phyloP scores from a whole-genome alignment of 176 grass and related monocot genomes.

The Phyllostachys edulis region DNA sequence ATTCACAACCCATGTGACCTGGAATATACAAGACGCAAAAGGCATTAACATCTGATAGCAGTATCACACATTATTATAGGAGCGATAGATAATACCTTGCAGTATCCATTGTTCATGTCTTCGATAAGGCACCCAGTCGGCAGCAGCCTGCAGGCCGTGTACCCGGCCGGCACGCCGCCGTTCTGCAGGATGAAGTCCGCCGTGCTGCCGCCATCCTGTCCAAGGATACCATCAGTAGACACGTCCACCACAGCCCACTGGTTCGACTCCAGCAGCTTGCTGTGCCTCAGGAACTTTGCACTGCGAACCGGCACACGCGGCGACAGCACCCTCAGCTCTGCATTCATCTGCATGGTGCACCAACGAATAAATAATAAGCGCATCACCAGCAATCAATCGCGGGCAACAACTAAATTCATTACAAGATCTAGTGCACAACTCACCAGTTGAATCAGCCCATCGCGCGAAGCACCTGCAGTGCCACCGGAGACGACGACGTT shows the following conservation, averaged over 20 bases:
- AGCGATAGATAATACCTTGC: constrained; percentile 29
- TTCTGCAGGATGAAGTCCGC: neutral
- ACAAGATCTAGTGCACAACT: neutral
- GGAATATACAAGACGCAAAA: neutral
- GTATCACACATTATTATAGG: neutral
- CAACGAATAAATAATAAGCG: neutral
- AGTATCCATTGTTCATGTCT: constrained; percentile 23
- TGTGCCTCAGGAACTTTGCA: constrained; percentile 49
- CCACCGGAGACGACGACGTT: neutral
- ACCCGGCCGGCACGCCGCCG: neutral
- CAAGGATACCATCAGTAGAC: constrained; percentile 28
- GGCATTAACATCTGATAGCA: neutral
- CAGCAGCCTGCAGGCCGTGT: constrained; percentile 2
- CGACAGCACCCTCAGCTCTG: constrained; percentile 54
- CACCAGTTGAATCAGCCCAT: constrained; percentile 15
- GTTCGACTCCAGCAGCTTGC: constrained; percentile 2
- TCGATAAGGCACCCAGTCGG: constrained; percentile 47
- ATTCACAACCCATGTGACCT: constrained; percentile 57
- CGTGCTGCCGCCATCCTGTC: neutral
- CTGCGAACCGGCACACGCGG: constrained; percentile 37
- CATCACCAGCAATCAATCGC: neutral
- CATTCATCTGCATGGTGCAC: constrained; percentile 45
- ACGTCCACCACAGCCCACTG: constrained; percentile 67
- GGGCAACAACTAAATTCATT: neutral
- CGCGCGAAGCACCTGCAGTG: too few relatives aligned